Percentiles rank a stretch among this genome's conserved stretches.
Conservation (phyloP, 768 basidiomycete species). For the Paxillus involutus region DNA sequence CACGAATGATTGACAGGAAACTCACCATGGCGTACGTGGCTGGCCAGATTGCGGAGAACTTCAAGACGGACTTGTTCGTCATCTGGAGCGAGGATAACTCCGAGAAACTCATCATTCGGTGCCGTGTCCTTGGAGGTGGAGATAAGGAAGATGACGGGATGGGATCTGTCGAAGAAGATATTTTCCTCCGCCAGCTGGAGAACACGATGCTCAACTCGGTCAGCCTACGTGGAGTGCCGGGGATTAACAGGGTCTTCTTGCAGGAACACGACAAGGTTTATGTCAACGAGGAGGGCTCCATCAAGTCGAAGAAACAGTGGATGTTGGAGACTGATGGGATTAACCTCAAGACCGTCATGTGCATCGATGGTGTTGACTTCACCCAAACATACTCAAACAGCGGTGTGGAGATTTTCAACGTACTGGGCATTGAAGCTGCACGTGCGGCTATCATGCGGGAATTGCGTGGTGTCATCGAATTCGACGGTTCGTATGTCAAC, state of each 20-base stretch:
- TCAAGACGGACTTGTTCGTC: constrained; percentile 94
- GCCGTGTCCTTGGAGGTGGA: constrained; percentile 82
- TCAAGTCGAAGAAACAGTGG: constrained; percentile 78
- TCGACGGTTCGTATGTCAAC: constrained; percentile 99
- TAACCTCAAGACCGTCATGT: constrained; percentile 94
- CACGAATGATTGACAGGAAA: constrained; percentile 97
- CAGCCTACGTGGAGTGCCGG: constrained; percentile 88
- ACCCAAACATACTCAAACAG: constrained; percentile 95
- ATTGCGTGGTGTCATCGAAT: constrained; percentile 93
- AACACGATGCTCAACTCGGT: constrained; percentile 96
- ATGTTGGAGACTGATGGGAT: constrained; percentile 96
- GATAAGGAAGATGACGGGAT: constrained; percentile 86
- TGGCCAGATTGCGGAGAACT: constrained; percentile 88
- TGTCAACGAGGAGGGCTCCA: constrained; percentile 62
- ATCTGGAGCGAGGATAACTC: constrained; percentile 99
- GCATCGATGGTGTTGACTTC: constrained; percentile 93
- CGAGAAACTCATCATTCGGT: constrained; percentile 94
- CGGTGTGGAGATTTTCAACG: constrained; percentile 91
- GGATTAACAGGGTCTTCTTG: constrained; percentile 92
- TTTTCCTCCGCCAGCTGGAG: constrained; percentile 94
- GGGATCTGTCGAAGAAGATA: constrained; percentile 83
- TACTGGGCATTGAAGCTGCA: constrained; percentile 96
- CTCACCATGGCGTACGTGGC: constrained; percentile 95
- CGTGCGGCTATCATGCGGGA: constrained; percentile 94
- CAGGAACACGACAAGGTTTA: constrained; percentile 80